Base-by-base conservation (phyloP, 164 flowering plant genomes). In the Vitis rupestris region DNA sequence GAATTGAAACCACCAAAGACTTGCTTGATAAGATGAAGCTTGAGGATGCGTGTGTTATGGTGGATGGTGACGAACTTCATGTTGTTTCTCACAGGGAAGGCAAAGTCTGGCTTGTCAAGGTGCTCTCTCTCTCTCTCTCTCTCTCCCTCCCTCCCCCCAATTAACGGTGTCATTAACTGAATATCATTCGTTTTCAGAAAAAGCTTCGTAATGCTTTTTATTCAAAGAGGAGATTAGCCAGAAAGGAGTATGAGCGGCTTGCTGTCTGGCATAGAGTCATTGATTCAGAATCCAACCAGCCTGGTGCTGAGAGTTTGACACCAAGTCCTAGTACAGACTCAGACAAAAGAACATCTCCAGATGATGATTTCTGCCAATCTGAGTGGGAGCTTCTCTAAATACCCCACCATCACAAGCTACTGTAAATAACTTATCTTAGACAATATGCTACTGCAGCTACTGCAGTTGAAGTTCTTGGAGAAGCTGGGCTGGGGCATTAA, bases 331-430 rank as follows among this genome's bases (percentile, higher is more conserved):
- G 31, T 3, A 30, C 4, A 9, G 66, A 37, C 27, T 49, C 72
- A 7, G 71, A 74, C 4, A 4, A 4, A 8, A 37, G 50, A 47
- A 69, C 69, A 48, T 53, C 48, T 30, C 59, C 53, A 51, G 7
- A 56, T 69, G 65, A 58, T 17, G 72, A 82, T 31, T 3, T 51
- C 51, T 62, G 29, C 59, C 93, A 87, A 71, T 81, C 89, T 19
- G 94, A 88, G 19, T 90, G 94, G 94, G 94, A 89, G 76, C 80
- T 92, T 75, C 84, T 89, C 63, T 88, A 84, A 75, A 65, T 62
- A 23, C 27, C 27, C 27, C 27, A 27, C 23, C 63, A 30, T 50
- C 15, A 59, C 48, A 47, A 23, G 59, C 1, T n/a, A 48, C 29
- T 79, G 77, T 69, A 81, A 69, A 66, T 72, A 71, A 52, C 29